Base-by-base conservation (phyloP, 352 stramenopile species). In the Pythium brachiatum region DNA sequence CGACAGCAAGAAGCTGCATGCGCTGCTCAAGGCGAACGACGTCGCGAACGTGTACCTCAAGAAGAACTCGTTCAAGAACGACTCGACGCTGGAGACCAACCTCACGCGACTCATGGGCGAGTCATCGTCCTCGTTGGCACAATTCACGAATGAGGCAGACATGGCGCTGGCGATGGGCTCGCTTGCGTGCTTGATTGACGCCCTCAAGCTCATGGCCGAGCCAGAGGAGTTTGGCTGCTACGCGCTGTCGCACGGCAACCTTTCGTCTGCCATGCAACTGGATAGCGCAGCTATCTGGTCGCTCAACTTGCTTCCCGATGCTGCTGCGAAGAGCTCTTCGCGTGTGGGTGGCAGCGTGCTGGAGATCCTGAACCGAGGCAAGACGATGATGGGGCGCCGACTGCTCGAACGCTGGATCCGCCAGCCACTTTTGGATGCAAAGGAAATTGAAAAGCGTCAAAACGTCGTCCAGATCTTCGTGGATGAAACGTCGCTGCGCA, bases 391-490 rank as follows among this genome's bases (percentile, higher is more conserved):
- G 92, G 97, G 97, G 0, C 81, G 83, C 56, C 79, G 90, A 0
- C 69, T 98, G 23, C 79, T 99, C 25, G 89, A 98, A 72, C 80
- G 94, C n/a, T 99, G 97, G 97, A 90, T 99, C 52, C 81, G 95
- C 47, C 96, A 99, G 75, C 98, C 98, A 21, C 80, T 99, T 21
- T 68, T 98, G 0, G 78, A 98, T 60, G 68, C 96, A 1, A 62
- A 73, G 9, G 65, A 80, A 18, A 98, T 99, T 63, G 60, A 82
- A 21, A 70, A 70, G 26, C 86, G 97, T 29, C 95, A 99, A 62
- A 84, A 97, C 58, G 67, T 97, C 13, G 96, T 99, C 7, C 82
- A 91, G 41, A 70, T 89, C 23, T 96, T 99, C 69, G 83, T 99
- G 16, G 79, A 98, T 44, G 82, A 98, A 15, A 70, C 81, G 13